Conservation (phyloP, 176 grass and related monocot genomes). For the Phyllostachys edulis region DNA sequence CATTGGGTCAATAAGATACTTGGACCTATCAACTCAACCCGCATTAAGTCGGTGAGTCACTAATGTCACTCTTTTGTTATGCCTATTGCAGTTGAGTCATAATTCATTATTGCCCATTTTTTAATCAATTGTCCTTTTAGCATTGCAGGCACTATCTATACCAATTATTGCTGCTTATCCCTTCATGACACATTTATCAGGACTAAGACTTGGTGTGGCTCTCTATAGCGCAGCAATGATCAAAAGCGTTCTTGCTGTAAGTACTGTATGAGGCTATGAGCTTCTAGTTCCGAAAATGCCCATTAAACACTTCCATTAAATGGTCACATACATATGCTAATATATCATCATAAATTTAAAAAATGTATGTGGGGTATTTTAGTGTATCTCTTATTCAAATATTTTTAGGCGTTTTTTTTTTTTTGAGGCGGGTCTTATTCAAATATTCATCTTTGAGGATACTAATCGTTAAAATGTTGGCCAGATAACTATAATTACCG, state of each 20-base stretch:
- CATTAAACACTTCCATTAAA: neutral
- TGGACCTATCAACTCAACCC: slow-evolving; percentile 56
- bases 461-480: too few relatives aligned
- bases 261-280: slow-evolving; percentile 12
- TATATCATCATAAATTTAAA: neutral
- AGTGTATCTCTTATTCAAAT: neutral
- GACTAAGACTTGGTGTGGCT: slow-evolving; percentile 38
- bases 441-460: slow-evolving; percentile 3
- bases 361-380: neutral
- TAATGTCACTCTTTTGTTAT: neutral
- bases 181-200: slow-evolving; percentile 63
- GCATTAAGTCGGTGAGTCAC: slow-evolving; percentile 51
- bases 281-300: neutral
- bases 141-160: slow-evolving; percentile 48
- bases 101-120: neutral
- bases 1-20: slow-evolving; percentile 42
- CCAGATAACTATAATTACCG: slow-evolving; percentile 66
- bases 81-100: too few relatives aligned
- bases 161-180: slow-evolving; percentile 67
- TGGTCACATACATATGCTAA: neutral
- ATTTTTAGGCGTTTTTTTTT: too few relatives aligned
- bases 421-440: neutral
- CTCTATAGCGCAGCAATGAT: slow-evolving; percentile 45
- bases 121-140: slow-evolving; percentile 13
- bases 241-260: slow-evolving; percentile 53